phyloP scores from a whole-genome alignment of 495 filamentous ascomycete genomes.

The Aspergillus wentii region DNA sequence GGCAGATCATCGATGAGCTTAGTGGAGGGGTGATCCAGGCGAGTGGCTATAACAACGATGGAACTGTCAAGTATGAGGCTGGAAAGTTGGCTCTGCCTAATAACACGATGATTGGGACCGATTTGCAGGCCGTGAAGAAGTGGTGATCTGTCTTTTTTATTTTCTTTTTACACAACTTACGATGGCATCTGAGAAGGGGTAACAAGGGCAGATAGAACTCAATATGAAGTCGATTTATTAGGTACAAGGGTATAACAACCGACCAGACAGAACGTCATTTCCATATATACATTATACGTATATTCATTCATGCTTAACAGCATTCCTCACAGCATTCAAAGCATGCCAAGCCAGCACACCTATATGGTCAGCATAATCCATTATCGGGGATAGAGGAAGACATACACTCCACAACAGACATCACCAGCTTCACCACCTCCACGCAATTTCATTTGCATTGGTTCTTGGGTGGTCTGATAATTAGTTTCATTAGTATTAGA shows the following conservation, averaged over 20 bases:
- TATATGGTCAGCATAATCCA: neutral
- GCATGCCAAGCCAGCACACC: neutral
- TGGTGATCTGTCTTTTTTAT: too few relatives aligned
- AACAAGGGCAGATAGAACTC: too few relatives aligned
- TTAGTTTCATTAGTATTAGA: too few relatives aligned
- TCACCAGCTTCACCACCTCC: neutral
- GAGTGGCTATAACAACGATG: constrained; percentile 19
- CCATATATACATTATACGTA: neutral
- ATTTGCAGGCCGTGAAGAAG: constrained; percentile 20
- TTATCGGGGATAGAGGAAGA: neutral
- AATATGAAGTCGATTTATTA: too few relatives aligned
- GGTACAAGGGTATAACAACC: neutral
- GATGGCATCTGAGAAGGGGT: too few relatives aligned
- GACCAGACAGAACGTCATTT: neutral
- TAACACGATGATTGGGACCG: neutral
- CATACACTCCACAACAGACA: neutral
- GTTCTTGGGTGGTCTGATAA: neutral
- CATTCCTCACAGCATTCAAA: neutral
- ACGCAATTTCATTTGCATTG: neutral
- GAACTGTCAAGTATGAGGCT: constrained; percentile 18
- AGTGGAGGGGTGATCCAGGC: constrained; percentile 43
- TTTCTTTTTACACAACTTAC: too few relatives aligned
- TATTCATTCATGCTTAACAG: neutral
- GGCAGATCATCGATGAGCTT: constrained; percentile 39
- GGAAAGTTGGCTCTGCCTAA: constrained; percentile 8